Base-by-base conservation (phyloP, 1,139 yeast species). In the Protomyces inouyei region DNA sequence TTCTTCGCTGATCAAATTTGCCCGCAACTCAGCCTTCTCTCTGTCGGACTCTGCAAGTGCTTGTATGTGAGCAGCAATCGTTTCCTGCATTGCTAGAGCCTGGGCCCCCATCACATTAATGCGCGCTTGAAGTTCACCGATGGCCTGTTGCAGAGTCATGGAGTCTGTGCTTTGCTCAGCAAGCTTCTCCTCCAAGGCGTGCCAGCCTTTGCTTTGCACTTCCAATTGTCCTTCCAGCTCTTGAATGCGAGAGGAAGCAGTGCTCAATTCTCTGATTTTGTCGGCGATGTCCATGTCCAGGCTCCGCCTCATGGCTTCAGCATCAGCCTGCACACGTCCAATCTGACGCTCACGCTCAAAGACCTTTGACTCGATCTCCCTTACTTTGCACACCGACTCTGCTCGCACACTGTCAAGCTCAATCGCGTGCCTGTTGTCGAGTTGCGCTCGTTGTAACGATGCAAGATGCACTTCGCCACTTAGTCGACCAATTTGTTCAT, bases 1-100 rank as follows among this genome's bases (percentile, higher is more conserved):
- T 67, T 85, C 87, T 67, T 83, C 87, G 45, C 74, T 74, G 45
- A 70, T 63, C 14, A 71, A 67, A 48, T 72, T 68, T 9, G 67
- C 67, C 16, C 67, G 65, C 18, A 72, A 64, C 16, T 61, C 64
- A 14, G 67, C 67, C 37, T 71, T 59, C 35, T 69, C 69, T 23
- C 59, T 64, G 35, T 67, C n/a, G 9, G 70, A 69, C 28, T 65
- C 71, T 45, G 68, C 67, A 52, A 72, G 57, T 8, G 61, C 63
- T 2, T 66, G 67, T 16, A 69, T 68, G 45, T 72, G 61, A 36
- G 70, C 67, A 10, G 43, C 61, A 9, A 70, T 64, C n/a, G 71
- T 46, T 9, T 64, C 64, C 38, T 71, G 70, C 2, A 57, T 43
- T 0, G 23, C 25, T 3, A 56, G 36, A 8, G 67, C 57, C 32